Evolutionary conservation across 192 early-diverging fungal genomes (phyloP).

Genomic region (Podila horticola): DNA sequence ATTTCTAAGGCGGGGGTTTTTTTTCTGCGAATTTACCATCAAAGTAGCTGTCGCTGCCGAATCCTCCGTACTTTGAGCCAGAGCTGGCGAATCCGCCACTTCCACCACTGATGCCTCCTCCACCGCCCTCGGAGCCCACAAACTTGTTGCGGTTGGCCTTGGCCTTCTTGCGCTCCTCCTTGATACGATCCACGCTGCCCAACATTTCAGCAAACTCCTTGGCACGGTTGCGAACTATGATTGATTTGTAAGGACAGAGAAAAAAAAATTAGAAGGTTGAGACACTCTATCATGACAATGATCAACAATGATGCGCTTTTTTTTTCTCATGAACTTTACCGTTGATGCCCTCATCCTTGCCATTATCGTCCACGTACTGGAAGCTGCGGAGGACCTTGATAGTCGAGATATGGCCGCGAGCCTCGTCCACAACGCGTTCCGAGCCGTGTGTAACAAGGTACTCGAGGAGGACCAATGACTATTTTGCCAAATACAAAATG

Average conservation of each 20-base stretch:
- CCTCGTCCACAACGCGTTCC: constrained; percentile 91
- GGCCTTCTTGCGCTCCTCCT: constrained; percentile 89
- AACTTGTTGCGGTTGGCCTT: constrained; percentile 92
- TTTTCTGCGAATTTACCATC: constrained; percentile 20
- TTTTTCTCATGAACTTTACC: constrained; percentile 66
- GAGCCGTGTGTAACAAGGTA: constrained; percentile 96
- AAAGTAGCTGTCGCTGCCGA: constrained; percentile 68
- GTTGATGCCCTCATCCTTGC: constrained; percentile 98
- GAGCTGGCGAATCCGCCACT: constrained; percentile 42
- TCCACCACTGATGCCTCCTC: constrained; percentile 32
- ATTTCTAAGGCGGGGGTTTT: too few relatives aligned
- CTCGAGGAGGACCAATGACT: constrained; percentile 92
- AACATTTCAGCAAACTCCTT: constrained; percentile 91
- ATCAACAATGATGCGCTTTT: neutral
- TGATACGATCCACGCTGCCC: constrained; percentile 79
- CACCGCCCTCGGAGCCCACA: constrained; percentile 66
- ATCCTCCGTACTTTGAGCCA: constrained; percentile 67
- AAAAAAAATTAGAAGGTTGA: too few relatives aligned
- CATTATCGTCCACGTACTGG: constrained; percentile 90
- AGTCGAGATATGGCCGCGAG: constrained; percentile 85
- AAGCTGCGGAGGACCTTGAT: constrained; percentile 91
- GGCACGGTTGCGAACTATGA: constrained; percentile 82
- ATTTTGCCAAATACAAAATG: constrained; percentile 7
- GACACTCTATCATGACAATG: too few relatives aligned
- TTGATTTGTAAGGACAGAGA: too few relatives aligned